Conservation (phyloP, 352 stramenopile genomes). For the Discostella stelligera region DNA sequence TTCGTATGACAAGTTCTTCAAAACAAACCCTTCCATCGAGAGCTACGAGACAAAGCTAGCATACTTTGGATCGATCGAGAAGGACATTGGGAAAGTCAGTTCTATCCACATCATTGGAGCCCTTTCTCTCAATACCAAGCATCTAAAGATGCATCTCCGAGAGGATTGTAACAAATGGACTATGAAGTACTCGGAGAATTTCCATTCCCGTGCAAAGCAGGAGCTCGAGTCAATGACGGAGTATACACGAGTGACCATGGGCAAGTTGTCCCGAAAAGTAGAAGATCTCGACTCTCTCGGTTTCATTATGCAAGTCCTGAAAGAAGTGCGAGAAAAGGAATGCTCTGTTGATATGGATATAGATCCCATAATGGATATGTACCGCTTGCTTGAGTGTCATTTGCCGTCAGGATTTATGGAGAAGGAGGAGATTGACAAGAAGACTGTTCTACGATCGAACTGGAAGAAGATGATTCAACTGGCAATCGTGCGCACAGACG, state of each 20-base stretch:
- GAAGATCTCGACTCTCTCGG: constrained; percentile 94
- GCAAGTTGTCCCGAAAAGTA: constrained; percentile 86
- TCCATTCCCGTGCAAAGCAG: constrained; percentile 91
- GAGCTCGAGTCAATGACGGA: constrained; percentile 90
- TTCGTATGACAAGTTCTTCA: constrained; percentile 92
- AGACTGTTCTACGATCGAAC: constrained; percentile 94
- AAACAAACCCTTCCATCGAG: constrained; percentile 91
- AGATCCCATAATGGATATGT: constrained; percentile 97
- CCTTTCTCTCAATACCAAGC: constrained; percentile 94
- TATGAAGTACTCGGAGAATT: constrained; percentile 94
- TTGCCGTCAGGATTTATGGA: constrained; percentile 95
- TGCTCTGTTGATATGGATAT: constrained; percentile 98
- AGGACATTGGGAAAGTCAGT: constrained; percentile 89
- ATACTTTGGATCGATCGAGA: constrained; percentile 93
- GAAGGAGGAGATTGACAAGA: constrained; percentile 99
- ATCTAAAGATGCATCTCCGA: constrained; percentile 95
- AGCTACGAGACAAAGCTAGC: constrained; percentile 96
- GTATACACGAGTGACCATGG: constrained; percentile 88
- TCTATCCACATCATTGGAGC: constrained; percentile 95
- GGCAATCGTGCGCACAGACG: constrained; percentile 90
- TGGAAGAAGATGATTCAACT: constrained; percentile 97
- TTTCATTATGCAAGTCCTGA: constrained; percentile 97
- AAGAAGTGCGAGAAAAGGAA: constrained; percentile 95
- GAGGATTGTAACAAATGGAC: constrained; percentile 96
- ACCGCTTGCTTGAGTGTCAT: constrained; percentile 91